These are phyloP conservation scores for Scleromitrula shiraiana DNA, from an alignment of 2,329 filamentous ascomycete genomes.

Conservation along the genomic window DNA sequence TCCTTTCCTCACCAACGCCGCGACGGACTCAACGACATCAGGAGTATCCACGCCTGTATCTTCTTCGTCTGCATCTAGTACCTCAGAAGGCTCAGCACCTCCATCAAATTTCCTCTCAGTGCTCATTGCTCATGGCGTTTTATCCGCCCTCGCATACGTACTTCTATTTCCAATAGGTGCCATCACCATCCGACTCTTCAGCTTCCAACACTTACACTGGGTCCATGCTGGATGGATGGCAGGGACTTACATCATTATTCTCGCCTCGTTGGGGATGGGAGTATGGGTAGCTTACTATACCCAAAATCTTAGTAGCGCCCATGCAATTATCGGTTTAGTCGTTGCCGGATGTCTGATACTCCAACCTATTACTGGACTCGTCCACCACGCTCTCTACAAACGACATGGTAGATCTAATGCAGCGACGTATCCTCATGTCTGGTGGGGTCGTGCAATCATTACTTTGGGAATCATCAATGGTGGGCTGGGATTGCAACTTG, in stretches of 20 bases:
- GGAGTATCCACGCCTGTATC: not conserved
- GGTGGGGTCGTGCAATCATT: constrained; percentile 52
- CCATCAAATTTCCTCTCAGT: constrained; percentile 7
- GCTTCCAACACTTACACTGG: constrained; percentile 33
- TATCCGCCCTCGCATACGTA: constrained; percentile 51
- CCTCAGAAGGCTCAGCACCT: not conserved
- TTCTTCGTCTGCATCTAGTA: not conserved
- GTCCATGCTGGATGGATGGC: constrained; percentile 50
- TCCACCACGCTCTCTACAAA: constrained; percentile 49
- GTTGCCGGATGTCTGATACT: constrained; percentile 45
- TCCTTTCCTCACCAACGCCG: too few relatives aligned
- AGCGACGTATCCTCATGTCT: constrained; percentile 48
- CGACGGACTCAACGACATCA: constrained; percentile 1
- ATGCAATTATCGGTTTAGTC: constrained; percentile 48
- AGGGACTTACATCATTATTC: constrained; percentile 47
- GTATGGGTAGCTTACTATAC: constrained; percentile 32
- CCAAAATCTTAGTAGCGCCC: constrained; percentile 24
- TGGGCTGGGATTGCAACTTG: constrained; percentile 50
- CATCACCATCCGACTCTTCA: constrained; percentile 52
- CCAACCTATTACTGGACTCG: constrained; percentile 48
- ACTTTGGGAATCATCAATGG: constrained; percentile 55
- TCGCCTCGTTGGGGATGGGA: constrained; percentile 52
- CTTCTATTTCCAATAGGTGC: constrained; percentile 52
- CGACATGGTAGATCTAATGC: constrained; percentile 35
- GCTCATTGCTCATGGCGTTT: constrained; percentile 42